Base-by-base conservation (phyloP, 139 green algal species). In the Edaphochlamys debaryana region DNA sequence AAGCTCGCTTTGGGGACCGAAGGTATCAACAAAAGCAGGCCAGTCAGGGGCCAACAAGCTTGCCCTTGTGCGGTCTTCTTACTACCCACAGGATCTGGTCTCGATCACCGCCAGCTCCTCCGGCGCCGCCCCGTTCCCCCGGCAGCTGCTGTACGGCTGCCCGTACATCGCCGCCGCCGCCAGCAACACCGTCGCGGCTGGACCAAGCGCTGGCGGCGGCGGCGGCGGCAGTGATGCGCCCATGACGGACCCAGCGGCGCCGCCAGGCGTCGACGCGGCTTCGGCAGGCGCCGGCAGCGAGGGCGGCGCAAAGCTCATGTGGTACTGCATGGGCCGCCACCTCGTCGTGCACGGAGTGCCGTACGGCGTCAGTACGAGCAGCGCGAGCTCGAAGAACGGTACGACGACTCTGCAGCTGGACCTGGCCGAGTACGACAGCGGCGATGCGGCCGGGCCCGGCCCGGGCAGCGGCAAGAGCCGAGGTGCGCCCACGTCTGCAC, bases 301-400 rank as follows among this genome's bases (percentile, higher is more conserved):
- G 8, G 25, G 19, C 71, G 36, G 29, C 4, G 62, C n/a, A 8
- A 73, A 73, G 76, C 63, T 82, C 22, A 20, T 54, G 0, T 82
- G 76, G 76, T 82, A 82, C 63, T 2, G 22, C 63, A 82, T 82
- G 76, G 76, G 60, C 2, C 41, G 32, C 22, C 70, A 82, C 60
- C 42, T 82, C 13, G 76, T 82, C 42, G 42, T 82, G 30, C 76
- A 82, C 27, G 76, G 76, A 0, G 29, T 56, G 4, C 38, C 60
- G 19, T 63, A 23, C 41, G 66, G 38, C 29, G 30, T 3, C 38
- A 20, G 1, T 27, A 38, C 15, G 2, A 20, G 19, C 69, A 23
- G 69, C 2, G 11, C 48, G 11, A 54, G 48, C 15, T 11, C 48
- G 20, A 22, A 29, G 25, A 19, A 58, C 50, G 20, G 2, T 4